Evolutionary conservation across 768 basidiomycete species (phyloP).

Genomic region (Phylloporus sp.): DNA sequence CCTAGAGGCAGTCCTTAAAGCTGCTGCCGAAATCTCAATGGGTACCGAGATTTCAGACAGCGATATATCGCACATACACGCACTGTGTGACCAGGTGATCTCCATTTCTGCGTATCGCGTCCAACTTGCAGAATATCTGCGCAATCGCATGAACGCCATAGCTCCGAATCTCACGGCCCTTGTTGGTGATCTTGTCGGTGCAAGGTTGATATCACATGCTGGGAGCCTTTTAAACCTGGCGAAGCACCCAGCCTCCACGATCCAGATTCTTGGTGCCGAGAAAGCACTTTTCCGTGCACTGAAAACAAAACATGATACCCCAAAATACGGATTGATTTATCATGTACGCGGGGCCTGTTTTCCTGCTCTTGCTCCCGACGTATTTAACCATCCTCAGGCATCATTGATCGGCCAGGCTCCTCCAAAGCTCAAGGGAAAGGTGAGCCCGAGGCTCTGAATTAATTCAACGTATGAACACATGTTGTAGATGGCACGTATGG

Average conservation of each 20-base stretch:
- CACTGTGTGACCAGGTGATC: constrained; percentile 97
- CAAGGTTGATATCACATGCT: constrained; percentile 69
- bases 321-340: constrained; percentile 99
- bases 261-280: constrained; percentile 73
- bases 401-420: constrained; percentile 96
- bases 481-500: constrained; percentile 95
- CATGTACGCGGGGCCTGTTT: constrained; percentile 54
- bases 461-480: not conserved
- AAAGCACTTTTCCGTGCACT: constrained; percentile 73
- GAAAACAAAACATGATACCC: constrained; percentile 89
- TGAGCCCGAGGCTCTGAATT: constrained; percentile 24
- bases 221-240: constrained; percentile 65
- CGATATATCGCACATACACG: constrained; percentile 95
- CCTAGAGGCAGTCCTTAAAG: constrained; percentile 90
- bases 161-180: constrained; percentile 92
- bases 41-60: constrained; percentile 98
- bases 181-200: constrained; percentile 74
- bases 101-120: constrained; percentile 91
- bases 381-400: constrained; percentile 45
- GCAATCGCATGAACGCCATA: constrained; percentile 97
- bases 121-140: constrained; percentile 93
- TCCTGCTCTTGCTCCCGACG: not conserved
- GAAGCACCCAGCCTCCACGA: constrained; percentile 75
- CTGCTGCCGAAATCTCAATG: constrained; percentile 97
- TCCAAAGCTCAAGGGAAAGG: constrained; percentile 97